Percentiles rank a stretch among this genome's conserved stretches.
phyloP scores from a whole-genome alignment of 768 basidiomycete species.

The Lactarius pseudohatsudake region DNA sequence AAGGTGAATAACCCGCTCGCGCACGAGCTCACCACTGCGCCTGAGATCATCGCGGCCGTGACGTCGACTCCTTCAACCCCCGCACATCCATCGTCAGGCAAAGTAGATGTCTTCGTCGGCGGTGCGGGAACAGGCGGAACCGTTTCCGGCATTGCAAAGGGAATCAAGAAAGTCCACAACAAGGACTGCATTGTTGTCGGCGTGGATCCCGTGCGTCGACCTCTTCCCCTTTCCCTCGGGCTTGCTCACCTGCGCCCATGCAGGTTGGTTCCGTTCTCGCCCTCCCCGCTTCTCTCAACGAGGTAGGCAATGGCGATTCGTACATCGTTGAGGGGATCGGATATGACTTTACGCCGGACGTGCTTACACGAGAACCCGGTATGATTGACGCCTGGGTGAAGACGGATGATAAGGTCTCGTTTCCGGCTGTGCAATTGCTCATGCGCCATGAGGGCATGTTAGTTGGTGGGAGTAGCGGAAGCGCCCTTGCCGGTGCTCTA shows the following conservation, averaged over 20 bases:
- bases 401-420: slow-evolving; percentile 78
- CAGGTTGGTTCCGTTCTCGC: slow-evolving; percentile 90
- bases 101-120: slow-evolving; percentile 79
- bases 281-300: slow-evolving; percentile 62
- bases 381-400: slow-evolving; percentile 85
- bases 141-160: slow-evolving; percentile 80
- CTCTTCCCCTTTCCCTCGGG: slow-evolving; percentile 3
- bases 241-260: neutral
- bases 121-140: slow-evolving; percentile 97
- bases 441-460: slow-evolving; percentile 88
- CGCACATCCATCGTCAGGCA: slow-evolving; percentile 59
- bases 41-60: slow-evolving; percentile 86
- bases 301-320: slow-evolving; percentile 44
- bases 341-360: slow-evolving; percentile 89
- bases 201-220: slow-evolving; percentile 81
- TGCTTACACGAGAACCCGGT: slow-evolving; percentile 61
- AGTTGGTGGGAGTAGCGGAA: slow-evolving; percentile 92
- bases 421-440: slow-evolving; percentile 66
- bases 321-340: slow-evolving; percentile 97
- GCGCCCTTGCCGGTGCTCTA: slow-evolving; percentile 74
- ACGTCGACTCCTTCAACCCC: slow-evolving; percentile 60
- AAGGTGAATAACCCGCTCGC: slow-evolving; percentile 85
- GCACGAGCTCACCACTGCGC: slow-evolving; percentile 87
- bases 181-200: slow-evolving; percentile 73
- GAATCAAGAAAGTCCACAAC: slow-evolving; percentile 79